Conservation (phyloP, 345 rosid species). For the Citrus hindsii region DNA sequence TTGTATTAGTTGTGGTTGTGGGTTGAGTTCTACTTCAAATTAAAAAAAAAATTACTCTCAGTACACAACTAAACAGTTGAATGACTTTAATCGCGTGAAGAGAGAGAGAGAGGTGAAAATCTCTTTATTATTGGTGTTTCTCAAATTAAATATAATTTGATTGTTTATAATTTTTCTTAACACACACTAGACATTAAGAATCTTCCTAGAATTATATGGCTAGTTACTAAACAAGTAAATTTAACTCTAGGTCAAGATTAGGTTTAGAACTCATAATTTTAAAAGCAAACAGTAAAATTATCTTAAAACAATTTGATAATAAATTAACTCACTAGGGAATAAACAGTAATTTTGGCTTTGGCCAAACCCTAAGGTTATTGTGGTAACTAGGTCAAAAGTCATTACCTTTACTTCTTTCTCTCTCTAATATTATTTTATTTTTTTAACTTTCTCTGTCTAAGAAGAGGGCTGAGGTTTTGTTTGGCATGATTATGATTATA, state of each 20-base stretch:
- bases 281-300: background rate
- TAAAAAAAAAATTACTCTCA: too few relatives aligned
- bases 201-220: background rate
- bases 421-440: background rate
- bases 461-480: slow-evolving; percentile 12
- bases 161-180: too few relatives aligned
- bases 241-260: background rate
- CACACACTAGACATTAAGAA: background rate
- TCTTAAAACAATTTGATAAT: background rate
- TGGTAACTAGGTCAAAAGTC: slow-evolving; percentile 29
- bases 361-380: slow-evolving; percentile 13
- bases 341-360: background rate
- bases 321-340: background rate
- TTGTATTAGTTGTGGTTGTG: too few relatives aligned
- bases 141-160: too few relatives aligned
- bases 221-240: background rate
- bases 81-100: too few relatives aligned
- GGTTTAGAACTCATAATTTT: background rate
- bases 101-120: too few relatives aligned
- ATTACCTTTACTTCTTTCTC: background rate
- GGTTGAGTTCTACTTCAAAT: too few relatives aligned
- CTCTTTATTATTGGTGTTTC: too few relatives aligned
- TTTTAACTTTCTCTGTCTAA: slow-evolving; percentile 8
- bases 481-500: slow-evolving; percentile 35
- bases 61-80: too few relatives aligned